Base-by-base conservation (phyloP, 495 filamentous ascomycete genomes). In the Penicillium manginii region DNA sequence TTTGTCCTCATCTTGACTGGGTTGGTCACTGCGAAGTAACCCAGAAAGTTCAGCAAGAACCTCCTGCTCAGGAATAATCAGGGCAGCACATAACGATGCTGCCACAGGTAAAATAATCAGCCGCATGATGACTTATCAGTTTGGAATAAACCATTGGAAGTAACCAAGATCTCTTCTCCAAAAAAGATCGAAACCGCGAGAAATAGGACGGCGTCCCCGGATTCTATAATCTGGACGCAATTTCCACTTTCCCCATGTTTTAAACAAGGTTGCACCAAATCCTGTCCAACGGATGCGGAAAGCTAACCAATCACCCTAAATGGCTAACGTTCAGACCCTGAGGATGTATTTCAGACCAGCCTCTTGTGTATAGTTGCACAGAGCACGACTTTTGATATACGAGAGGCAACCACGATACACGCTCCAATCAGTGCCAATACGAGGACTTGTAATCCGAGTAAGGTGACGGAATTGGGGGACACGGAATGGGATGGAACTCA, bases 51-150 rank as follows among this genome's bases (percentile, higher is more conserved):
- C 57, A 33, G 77, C 64, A 10, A 80, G 63, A 4, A 78, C 70
- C 29, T 75, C 68, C 51, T 83, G 73, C 39, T 86, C 81, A 11
- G 84, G 85, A 48, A 88, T 74, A 35, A 90, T 81, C 58, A 91
- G 74, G 31, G 84, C 86, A 23, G 81, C 69, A 55, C 76, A 74
- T 9, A 84, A 57, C 15, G 81, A 79, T 51, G 76, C 80, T 18
- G 87, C 68, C 55, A 83, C 82, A 57, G 88, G 61, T 6, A 88
- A 33, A 58, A 77, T 57, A 56, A 67, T 55, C 66, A 83, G 64
- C 73, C 78, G 80, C 82, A 84, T 85, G 37, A 19, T 68, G 56
- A 39, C 31, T 33, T 21, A 18, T 50, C 31, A 18, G 18, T 23
- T 32, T n/a, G 26, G 18, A 26, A 21, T 15, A 51, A 51, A 39